Percentiles rank a stretch among this genome's conserved stretches.
Evolutionary conservation across 176 grass and related monocot species (phyloP).

Genomic region (Otatea glauca): DNA sequence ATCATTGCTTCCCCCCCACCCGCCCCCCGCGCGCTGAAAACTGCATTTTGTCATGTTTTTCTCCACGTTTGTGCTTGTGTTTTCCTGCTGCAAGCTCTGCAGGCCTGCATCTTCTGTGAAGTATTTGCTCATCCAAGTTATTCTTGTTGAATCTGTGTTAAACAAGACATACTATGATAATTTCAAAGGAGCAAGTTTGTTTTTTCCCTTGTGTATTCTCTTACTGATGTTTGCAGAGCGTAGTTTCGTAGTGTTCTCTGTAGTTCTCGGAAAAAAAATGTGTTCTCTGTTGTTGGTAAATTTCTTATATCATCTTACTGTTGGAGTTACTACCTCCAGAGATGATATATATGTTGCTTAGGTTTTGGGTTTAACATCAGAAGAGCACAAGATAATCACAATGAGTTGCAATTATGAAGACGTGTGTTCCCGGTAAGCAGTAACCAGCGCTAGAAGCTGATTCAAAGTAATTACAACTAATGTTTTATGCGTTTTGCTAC

Average conservation of each 20-base stretch:
- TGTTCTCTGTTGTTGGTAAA: background rate
- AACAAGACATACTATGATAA: slow-evolving; percentile 36
- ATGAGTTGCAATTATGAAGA: background rate
- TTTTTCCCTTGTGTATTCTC: slow-evolving; percentile 11
- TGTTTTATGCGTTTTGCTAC: background rate
- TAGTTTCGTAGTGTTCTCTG: slow-evolving; percentile 25
- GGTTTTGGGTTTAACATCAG: slow-evolving; percentile 14
- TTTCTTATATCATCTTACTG: background rate
- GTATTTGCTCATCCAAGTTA: slow-evolving; percentile 57
- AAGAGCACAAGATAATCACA: slow-evolving; percentile 24
- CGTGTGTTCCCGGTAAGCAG: slow-evolving; percentile 26
- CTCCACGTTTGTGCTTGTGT: slow-evolving; percentile 19
- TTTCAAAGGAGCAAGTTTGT: slow-evolving; percentile 32
- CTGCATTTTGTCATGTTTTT: slow-evolving; percentile 56
- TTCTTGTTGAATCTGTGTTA: slow-evolving; percentile 31
- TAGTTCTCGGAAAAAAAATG: background rate
- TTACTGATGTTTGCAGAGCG: background rate
- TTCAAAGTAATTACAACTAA: slow-evolving; percentile 12
- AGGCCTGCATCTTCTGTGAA: slow-evolving; percentile 47
- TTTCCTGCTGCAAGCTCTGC: slow-evolving; percentile 36
- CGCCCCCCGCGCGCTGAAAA: slow-evolving; percentile 34
- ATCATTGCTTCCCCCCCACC: slow-evolving; percentile 47
- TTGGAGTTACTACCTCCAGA: slow-evolving; percentile 30
- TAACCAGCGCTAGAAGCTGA: slow-evolving; percentile 23
- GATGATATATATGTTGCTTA: background rate